A percentile compares a stretch with the other conserved stretches of the same genome.
Evolutionary conservation across 208 protist species (phyloP).

Genomic region (Leishmania turanica): DNA sequence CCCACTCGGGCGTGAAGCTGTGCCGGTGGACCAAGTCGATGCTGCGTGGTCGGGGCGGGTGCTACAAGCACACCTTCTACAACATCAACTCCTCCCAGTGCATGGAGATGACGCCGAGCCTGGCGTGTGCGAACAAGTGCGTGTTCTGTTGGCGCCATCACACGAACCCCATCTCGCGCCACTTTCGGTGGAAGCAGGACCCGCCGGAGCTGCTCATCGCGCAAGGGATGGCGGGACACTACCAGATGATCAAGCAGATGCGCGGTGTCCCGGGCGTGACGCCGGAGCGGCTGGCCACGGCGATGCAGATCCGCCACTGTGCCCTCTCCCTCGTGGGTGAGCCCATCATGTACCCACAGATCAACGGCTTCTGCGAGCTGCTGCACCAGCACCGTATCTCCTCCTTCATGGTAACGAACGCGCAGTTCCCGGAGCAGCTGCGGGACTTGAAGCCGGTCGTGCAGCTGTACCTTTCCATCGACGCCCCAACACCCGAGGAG

Average conservation of each 20-base stretch:
- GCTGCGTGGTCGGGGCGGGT: conserved; percentile 96
- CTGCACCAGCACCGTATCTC: conserved; percentile 89
- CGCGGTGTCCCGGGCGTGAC: conserved; percentile 94
- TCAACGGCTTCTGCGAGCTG: conserved; percentile 91
- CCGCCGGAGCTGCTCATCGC: conserved; percentile 81
- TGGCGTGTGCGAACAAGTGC: conserved; percentile 97
- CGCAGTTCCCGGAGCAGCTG: conserved; percentile 91
- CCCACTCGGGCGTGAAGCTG: conserved; percentile 97
- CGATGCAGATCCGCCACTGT: conserved; percentile 87
- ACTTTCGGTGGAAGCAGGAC: conserved; percentile 94
- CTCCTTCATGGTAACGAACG: conserved; percentile 96
- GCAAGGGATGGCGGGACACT: conserved; percentile 73
- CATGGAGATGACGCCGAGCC: conserved; percentile 97
- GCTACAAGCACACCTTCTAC: conserved; percentile 99
- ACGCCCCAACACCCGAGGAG: conserved; percentile 90
- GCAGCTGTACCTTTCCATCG: conserved; percentile 96
- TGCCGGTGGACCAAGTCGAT: conserved; percentile 98
- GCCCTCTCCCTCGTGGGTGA: conserved; percentile 97
- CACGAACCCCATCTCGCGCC: conserved; percentile 93
- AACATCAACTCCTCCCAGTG: conserved; percentile 96
- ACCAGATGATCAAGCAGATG: conserved; percentile 89
- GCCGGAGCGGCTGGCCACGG: conserved; percentile 81
- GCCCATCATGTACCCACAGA: conserved; percentile 97
- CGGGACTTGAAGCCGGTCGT: conserved; percentile 82
- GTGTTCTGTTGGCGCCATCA: conserved; percentile 97